phyloP scores from a whole-genome alignment of 208 protist genomes.

The Porcisia hertigi region DNA sequence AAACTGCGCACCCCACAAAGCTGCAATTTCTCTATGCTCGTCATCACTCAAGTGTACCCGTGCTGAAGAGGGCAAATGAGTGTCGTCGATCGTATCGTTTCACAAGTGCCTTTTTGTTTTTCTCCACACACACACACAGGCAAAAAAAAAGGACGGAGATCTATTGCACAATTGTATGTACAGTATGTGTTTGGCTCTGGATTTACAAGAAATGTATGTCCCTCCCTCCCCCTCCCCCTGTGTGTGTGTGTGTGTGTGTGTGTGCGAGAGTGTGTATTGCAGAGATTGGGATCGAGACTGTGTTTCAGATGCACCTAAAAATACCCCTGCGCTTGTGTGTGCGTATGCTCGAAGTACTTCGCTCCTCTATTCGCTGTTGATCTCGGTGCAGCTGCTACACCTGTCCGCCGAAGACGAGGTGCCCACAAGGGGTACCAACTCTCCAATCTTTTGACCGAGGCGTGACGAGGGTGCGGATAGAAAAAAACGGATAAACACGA shows the following conservation, averaged over 20 bases:
- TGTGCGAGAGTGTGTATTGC: not conserved
- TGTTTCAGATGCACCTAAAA: not conserved
- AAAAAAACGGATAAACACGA: too few relatives aligned
- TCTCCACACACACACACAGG: too few relatives aligned
- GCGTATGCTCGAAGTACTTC: not conserved
- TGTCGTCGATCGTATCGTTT: not conserved
- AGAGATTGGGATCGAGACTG: not conserved
- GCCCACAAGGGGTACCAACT: too few relatives aligned
- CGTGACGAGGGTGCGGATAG: too few relatives aligned
- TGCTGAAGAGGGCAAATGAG: not conserved
- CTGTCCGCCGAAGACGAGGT: too few relatives aligned
- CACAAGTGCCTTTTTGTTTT: not conserved
- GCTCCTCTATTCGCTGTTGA: not conserved
- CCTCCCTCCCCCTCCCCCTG: not conserved
- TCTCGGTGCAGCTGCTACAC: too few relatives aligned
- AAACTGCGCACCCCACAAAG: conserved; percentile 98
- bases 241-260: not conserved
- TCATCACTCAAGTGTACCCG: conserved; percentile 69
- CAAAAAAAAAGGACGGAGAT: too few relatives aligned
- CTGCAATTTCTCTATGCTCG: conserved; percentile 96
- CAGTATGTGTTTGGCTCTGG: too few relatives aligned
- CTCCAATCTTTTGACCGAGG: too few relatives aligned
- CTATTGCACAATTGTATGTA: too few relatives aligned
- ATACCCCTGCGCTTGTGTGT: not conserved
- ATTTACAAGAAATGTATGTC: not conserved